Percentiles rank a stretch among this genome's conserved stretches.
Evolutionary conservation across 2,329 filamentous ascomycete genomes (phyloP).

Genomic region (Colletotrichum spaethianum): DNA sequence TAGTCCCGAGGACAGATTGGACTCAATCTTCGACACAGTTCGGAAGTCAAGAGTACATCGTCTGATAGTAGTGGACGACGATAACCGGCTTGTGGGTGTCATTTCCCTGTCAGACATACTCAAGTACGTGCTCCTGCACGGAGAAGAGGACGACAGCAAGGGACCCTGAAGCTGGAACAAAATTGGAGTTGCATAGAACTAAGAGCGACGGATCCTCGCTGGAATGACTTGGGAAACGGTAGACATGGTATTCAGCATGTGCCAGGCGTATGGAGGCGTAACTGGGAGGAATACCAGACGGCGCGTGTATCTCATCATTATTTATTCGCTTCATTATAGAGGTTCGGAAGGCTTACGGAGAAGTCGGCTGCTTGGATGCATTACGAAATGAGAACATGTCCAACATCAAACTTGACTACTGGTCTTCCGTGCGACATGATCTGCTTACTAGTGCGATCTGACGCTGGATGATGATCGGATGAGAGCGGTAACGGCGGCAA

Average conservation of each 20-base stretch:
- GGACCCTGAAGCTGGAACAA: conserved; percentile 20
- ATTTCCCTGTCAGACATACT: conserved; percentile 97
- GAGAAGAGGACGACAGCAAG: conserved; percentile 70
- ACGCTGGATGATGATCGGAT: not conserved
- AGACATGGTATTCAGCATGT: conserved; percentile 47
- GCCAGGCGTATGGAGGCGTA: conserved; percentile 51
- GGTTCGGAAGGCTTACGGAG: conserved; percentile 21
- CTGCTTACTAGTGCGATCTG: not conserved
- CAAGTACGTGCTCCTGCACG: conserved; percentile 90
- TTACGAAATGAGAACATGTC: conserved; percentile 40
- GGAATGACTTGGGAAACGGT: conserved; percentile 40
- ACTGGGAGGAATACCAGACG: conserved; percentile 42
- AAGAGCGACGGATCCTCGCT: conserved; percentile 41
- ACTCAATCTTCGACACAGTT: conserved; percentile 97
- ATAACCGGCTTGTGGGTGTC: conserved; percentile 87
- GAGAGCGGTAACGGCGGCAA: not conserved
- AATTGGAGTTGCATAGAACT: conserved; percentile 38
- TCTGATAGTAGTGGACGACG: conserved; percentile 92
- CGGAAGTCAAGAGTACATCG: conserved; percentile 95
- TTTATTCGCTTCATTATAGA: conserved; percentile 40
- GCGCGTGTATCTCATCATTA: conserved; percentile 31
- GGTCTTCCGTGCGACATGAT: not conserved
- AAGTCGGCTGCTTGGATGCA: conserved; percentile 34
- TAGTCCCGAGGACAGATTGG: conserved; percentile 89
- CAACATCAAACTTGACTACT: not conserved